phyloP scores from a whole-genome alignment of 2,329 filamentous ascomycete species.

The Sclerotinia minor region DNA sequence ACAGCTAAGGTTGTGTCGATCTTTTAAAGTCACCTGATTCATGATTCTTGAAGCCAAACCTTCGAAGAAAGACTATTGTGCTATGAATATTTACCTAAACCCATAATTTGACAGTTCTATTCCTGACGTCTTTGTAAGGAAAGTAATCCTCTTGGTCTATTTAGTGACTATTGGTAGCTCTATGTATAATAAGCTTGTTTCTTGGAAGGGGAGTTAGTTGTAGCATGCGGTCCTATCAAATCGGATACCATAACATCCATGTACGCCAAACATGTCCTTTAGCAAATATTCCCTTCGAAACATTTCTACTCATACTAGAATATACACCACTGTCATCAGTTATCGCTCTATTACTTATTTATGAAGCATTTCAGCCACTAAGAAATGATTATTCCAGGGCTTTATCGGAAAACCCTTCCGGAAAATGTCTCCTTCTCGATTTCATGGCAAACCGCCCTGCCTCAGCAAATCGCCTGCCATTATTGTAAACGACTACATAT shows the following conservation, averaged over 20 bases:
- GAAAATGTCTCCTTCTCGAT: background rate
- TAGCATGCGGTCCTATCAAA: too few species aligned
- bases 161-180: background rate
- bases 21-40: background rate
- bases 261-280: background rate
- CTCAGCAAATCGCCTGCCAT: background rate
- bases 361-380: background rate
- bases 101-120: background rate
- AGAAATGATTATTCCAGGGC: background rate
- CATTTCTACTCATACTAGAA: background rate
- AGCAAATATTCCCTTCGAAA: background rate
- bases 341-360: background rate
- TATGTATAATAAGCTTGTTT: background rate
- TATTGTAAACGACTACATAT: background rate
- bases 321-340: background rate
- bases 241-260: background rate
- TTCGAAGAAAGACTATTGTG: background rate
- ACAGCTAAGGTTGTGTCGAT: background rate
- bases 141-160: too few species aligned
- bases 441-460: background rate
- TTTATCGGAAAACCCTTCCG: background rate
- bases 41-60: background rate
- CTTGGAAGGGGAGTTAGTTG: background rate
- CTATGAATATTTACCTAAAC: background rate
- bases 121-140: too few species aligned